Evolutionary conservation across 192 early-diverging fungal genomes (phyloP).

Genomic region (Coemansia sp.): DNA sequence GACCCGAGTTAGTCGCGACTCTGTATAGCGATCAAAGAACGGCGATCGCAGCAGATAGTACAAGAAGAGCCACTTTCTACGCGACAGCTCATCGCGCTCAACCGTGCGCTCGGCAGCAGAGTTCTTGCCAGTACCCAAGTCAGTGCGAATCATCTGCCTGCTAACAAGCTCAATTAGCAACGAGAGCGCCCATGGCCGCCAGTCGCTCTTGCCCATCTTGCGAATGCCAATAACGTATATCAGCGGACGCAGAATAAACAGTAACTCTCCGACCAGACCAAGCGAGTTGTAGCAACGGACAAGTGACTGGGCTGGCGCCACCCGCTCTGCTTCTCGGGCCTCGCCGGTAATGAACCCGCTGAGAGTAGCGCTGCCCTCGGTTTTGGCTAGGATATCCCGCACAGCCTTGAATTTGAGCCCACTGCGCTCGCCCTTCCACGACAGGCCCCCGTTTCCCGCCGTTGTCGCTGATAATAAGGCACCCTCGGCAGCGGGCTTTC

Average conservation of each 20-base stretch:
- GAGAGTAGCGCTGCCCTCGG: slow-evolving; percentile 36
- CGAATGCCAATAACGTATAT: slow-evolving; percentile 80
- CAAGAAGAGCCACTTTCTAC: slow-evolving; percentile 69
- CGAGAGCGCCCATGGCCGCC: slow-evolving; percentile 84
- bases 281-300: slow-evolving; percentile 57
- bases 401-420: slow-evolving; percentile 51
- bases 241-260: slow-evolving; percentile 83
- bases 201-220: slow-evolving; percentile 69
- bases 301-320: slow-evolving; percentile 68
- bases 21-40: slow-evolving; percentile 75
- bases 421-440: slow-evolving; percentile 58
- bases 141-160: slow-evolving; percentile 49
- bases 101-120: slow-evolving; percentile 54
- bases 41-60: slow-evolving; percentile 85
- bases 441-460: neutral
- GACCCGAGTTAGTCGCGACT: slow-evolving; percentile 62
- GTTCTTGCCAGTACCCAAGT: slow-evolving; percentile 20
- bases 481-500: slow-evolving; percentile 1
- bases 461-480: neutral
- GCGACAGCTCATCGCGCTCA: slow-evolving; percentile 75
- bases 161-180: slow-evolving; percentile 67
- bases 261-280: slow-evolving; percentile 66
- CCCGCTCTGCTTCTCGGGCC: slow-evolving; percentile 57
- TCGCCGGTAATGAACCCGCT: slow-evolving; percentile 27
- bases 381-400: slow-evolving; percentile 32